Percentiles rank a stretch among this genome's conserved stretches.
These are phyloP conservation scores for Knufia fluminis DNA, from an alignment of 2,329 filamentous ascomycete genomes.

Conservation along the genomic window DNA sequence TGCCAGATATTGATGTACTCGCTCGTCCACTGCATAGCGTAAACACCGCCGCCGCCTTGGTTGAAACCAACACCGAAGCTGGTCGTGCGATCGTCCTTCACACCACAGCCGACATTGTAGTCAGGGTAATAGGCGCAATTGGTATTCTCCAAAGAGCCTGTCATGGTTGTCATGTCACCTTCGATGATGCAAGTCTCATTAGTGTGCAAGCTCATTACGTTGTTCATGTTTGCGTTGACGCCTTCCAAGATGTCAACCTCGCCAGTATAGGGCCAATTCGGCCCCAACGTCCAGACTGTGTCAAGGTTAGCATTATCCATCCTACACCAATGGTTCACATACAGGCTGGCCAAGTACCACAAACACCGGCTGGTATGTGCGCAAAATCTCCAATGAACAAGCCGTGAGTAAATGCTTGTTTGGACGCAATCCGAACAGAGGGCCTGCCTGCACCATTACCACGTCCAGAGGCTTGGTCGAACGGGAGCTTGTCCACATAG, in stretches of 20 bases:
- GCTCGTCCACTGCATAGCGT: constrained; percentile 48
- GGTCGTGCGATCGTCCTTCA: constrained; percentile 36
- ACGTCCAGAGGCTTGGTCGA: constrained; percentile 10
- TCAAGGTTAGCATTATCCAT: neutral
- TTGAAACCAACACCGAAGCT: constrained; percentile 58
- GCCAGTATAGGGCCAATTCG: constrained; percentile 53
- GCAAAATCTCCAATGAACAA: constrained; percentile 30
- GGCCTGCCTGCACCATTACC: constrained; percentile 23
- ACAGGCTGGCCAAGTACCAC: constrained; percentile 33
- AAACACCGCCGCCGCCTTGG: constrained; percentile 53
- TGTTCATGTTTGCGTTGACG: constrained; percentile 48
- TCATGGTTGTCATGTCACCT: constrained; percentile 24
- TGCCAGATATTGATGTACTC: constrained; percentile 41
- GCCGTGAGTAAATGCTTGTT: constrained; percentile 26
- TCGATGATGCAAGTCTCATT: constrained; percentile 19
- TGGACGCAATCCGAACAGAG: constrained; percentile 26
- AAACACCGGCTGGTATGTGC: constrained; percentile 29
- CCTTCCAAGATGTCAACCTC: constrained; percentile 68
- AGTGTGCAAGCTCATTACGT: constrained; percentile 56
- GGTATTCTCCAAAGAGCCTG: constrained; percentile 35
- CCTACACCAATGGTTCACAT: neutral
- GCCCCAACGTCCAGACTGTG: constrained; percentile 41
- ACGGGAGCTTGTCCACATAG: constrained; percentile 16
- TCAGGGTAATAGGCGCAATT: constrained; percentile 44
- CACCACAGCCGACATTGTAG: constrained; percentile 46